Base-by-base conservation (phyloP, 805 yeast species). In the Spencermartinsiella europaea region DNA sequence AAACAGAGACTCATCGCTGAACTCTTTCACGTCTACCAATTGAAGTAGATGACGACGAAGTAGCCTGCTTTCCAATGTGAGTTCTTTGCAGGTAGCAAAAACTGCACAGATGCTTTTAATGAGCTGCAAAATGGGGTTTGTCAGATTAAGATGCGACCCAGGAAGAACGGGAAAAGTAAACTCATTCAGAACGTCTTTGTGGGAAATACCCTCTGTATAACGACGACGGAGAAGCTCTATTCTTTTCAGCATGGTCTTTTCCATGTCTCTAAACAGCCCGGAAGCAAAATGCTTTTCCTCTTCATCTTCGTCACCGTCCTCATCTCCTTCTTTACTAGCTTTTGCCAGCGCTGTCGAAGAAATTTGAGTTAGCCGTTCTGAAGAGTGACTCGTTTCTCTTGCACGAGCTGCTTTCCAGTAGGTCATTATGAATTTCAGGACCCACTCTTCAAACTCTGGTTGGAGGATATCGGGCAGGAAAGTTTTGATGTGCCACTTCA, bases 391-490 rank as follows among this genome's bases (percentile, higher is more conserved):
- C 35, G 55, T 63, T 1, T 52, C 83, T 39, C 54, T 59, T 21
- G 70, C 68, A 47, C 77, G 79, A 31, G 81, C 70, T 54, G 88
- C 67, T 1, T 84, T 69, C 31, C 31, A 25, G 31, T 25, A 25
- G 31, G 31, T 12, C 62, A 86, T 93, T 58, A 90, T 65, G 57
- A 88, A 81, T 50, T 87, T 77, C 38, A 80, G 69, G 34, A 86
- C 69, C 96, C 96, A 93, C 55, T 84, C 93, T 40, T 82, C 84
- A 68, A 93, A 89, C 61, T 93, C 98, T 4, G 75, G 76, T 57
- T 81, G 91, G 51, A 84, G 76, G 15, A 88, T 75, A 1, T 72
- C 63, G 0, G 99, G 97, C 36, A 93, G 66, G 54, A 78, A 86
- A 28, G 77, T 69, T 48, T 79, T 77, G 17, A 93, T 74, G 48